Conservation (phyloP, 352 stramenopile species). For the Phytophthora citricola region DNA sequence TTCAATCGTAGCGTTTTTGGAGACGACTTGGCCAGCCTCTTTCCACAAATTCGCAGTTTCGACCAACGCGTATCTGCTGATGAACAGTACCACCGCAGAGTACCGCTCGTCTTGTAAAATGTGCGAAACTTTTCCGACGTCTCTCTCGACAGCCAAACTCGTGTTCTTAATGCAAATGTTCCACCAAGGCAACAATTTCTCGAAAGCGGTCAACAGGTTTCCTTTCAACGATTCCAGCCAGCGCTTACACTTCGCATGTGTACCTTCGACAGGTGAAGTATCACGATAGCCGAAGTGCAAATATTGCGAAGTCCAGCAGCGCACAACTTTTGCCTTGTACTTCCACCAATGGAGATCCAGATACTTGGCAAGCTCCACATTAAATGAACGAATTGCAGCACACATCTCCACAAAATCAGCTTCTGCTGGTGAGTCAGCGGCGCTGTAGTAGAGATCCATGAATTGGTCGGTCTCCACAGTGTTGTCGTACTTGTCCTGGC, state of each 20-base stretch:
- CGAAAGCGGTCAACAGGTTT: conserved; percentile 4
- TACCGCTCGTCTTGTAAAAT: conserved; percentile 4
- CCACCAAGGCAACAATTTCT: conserved; percentile 9
- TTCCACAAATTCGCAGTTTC: conserved; percentile 6
- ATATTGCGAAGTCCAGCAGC: conserved; percentile 10
- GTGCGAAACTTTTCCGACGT: not conserved
- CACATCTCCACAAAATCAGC: too few relatives aligned
- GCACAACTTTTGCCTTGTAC: conserved; percentile 9
- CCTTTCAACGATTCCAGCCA: conserved; percentile 8
- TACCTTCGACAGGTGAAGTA: conserved; percentile 10
- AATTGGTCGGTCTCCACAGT: conserved; percentile 2
- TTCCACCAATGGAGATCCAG: conserved; percentile 13
- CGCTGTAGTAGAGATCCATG: conserved; percentile 4
- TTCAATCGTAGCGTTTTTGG: not conserved
- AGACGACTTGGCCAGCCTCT: conserved; percentile 4
- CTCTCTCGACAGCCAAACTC: not conserved
- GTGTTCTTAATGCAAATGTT: not conserved
- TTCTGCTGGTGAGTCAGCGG: not conserved
- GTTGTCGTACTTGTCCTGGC: conserved; percentile 15
- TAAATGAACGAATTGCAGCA: too few relatives aligned
- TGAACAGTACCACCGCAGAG: conserved; percentile 10
- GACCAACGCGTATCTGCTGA: conserved; percentile 3
- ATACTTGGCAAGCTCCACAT: conserved; percentile 4
- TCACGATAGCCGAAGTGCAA: conserved; percentile 11
- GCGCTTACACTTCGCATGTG: conserved; percentile 12